Conservation (phyloP, 2,329 filamentous ascomycete genomes). For the Anthostomella pinea region DNA sequence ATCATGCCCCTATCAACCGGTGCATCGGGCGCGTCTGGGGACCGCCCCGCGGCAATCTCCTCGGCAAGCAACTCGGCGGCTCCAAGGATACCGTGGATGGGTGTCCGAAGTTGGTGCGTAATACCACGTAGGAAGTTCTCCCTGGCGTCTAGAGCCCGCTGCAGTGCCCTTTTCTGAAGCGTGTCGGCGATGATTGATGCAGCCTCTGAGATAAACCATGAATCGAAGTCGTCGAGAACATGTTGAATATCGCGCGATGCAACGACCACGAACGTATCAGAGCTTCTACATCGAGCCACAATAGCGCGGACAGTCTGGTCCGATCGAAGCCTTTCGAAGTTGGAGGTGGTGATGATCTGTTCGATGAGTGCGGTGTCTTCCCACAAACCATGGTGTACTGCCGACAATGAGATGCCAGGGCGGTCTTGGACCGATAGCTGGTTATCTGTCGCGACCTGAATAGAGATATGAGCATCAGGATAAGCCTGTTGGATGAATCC, state of each 20-base stretch:
- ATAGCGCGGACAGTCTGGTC: constrained; percentile 7
- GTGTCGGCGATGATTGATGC: constrained; percentile 10
- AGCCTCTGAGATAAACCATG: constrained; percentile 10
- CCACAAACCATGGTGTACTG: constrained; percentile 11
- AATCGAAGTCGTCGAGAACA: constrained; percentile 10
- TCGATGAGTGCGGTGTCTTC: constrained; percentile 11
- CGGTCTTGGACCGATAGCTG: constrained; percentile 7
- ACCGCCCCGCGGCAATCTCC: constrained; percentile 2
- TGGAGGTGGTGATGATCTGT: constrained; percentile 8
- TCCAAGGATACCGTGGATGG: constrained; percentile 7
- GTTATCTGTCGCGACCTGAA: constrained; percentile 1
- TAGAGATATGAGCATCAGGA: constrained; percentile 5
- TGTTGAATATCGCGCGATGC: constrained; percentile 12
- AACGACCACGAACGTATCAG: constrained; percentile 10
- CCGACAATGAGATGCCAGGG: constrained; percentile 1
- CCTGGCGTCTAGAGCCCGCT: constrained; percentile 6
- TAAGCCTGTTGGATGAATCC: constrained; percentile 8
- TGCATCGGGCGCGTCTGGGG: background rate
- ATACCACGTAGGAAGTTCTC: constrained; percentile 11
- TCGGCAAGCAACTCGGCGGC: constrained; percentile 7
- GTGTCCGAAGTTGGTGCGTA: constrained; percentile 8
- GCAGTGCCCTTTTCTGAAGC: constrained; percentile 4
- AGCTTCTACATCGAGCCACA: constrained; percentile 8
- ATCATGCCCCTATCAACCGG: too few relatives aligned
- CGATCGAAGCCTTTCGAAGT: constrained; percentile 7